These are phyloP conservation scores for Santalum album DNA, from an alignment of 164 flowering plant genomes.

Conservation along the genomic window DNA sequence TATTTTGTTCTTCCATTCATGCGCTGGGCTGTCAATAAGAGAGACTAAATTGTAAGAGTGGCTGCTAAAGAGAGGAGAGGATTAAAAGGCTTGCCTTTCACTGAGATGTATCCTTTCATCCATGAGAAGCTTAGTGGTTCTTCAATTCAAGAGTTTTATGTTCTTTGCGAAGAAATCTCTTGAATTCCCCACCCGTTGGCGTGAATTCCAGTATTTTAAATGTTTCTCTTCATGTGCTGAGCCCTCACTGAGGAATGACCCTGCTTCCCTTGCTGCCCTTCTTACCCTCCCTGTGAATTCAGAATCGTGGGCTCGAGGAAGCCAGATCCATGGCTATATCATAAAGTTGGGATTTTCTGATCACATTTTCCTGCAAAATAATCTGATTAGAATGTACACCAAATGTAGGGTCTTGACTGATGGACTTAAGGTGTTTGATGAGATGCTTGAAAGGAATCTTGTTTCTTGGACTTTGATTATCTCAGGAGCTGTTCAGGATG, in stretches of 20 bases:
- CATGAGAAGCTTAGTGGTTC: too few relatives aligned
- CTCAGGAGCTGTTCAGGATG: constrained; percentile 29
- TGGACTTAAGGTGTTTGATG: constrained; percentile 40
- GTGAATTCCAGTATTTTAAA: too few relatives aligned
- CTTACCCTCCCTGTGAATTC: constrained; percentile 22
- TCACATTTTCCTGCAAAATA: constrained; percentile 25
- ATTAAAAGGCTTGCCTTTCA: too few relatives aligned
- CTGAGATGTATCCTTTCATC: too few relatives aligned
- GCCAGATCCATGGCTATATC: constrained; percentile 28
- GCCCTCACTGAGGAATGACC: constrained; percentile 5
- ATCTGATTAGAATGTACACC: constrained; percentile 33
- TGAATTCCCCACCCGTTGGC: too few relatives aligned
- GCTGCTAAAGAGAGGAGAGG: too few relatives aligned
- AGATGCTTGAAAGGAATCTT: constrained; percentile 38
- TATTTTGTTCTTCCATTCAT: too few relatives aligned
- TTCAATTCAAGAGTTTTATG: too few relatives aligned
- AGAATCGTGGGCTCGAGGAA: constrained; percentile 17
- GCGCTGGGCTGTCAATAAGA: too few relatives aligned
- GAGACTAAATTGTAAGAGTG: too few relatives aligned
- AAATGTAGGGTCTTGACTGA: constrained; percentile 18
- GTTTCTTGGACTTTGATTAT: constrained; percentile 50
- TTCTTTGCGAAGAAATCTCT: too few relatives aligned
- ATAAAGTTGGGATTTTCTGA: constrained; percentile 26
- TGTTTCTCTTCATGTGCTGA: too few relatives aligned
- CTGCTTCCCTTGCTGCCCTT: constrained; percentile 12